Conservation (phyloP, 139 green algal genomes). For the Picochlorum sp. region DNA sequence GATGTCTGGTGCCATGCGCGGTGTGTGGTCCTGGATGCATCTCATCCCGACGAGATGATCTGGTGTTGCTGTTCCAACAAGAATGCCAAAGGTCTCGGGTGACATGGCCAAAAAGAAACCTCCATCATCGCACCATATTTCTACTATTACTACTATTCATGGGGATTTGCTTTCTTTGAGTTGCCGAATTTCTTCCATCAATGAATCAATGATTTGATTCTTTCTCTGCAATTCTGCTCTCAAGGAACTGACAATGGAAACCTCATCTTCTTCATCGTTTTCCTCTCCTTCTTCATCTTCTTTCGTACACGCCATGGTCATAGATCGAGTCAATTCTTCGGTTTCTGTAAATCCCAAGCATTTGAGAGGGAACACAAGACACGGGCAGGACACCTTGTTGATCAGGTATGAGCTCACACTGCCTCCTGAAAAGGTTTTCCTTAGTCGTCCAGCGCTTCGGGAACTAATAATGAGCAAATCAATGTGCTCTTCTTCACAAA, state of each 20-base stretch:
- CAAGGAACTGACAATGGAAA: background rate
- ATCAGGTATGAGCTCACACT: constrained; percentile 26
- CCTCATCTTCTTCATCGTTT: background rate
- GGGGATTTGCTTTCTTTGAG: background rate
- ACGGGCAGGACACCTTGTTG: constrained; percentile 36
- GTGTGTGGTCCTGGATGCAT: too few relatives aligned
- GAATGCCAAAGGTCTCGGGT: too few relatives aligned
- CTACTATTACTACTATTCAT: too few relatives aligned
- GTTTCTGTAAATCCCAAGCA: background rate
- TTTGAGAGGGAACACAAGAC: constrained; percentile 32
- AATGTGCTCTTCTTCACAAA: constrained; percentile 28
- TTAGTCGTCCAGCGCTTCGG: constrained; percentile 12
- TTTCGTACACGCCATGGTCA: background rate
- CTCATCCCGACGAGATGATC: too few relatives aligned
- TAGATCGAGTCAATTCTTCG: background rate
- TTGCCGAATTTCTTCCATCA: constrained; percentile 10
- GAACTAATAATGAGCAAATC: constrained; percentile 41
- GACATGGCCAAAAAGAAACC: too few relatives aligned
- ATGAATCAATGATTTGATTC: constrained; percentile 14
- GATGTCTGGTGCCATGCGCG: too few relatives aligned
- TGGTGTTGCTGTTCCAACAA: too few relatives aligned
- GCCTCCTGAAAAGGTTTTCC: constrained; percentile 32
- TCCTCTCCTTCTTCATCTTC: background rate
- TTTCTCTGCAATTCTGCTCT: constrained; percentile 13
- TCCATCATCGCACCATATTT: too few relatives aligned